These are phyloP conservation scores for Huiozyma sinensis DNA, from an alignment of 805 yeast genomes.

Conservation along the genomic window DNA sequence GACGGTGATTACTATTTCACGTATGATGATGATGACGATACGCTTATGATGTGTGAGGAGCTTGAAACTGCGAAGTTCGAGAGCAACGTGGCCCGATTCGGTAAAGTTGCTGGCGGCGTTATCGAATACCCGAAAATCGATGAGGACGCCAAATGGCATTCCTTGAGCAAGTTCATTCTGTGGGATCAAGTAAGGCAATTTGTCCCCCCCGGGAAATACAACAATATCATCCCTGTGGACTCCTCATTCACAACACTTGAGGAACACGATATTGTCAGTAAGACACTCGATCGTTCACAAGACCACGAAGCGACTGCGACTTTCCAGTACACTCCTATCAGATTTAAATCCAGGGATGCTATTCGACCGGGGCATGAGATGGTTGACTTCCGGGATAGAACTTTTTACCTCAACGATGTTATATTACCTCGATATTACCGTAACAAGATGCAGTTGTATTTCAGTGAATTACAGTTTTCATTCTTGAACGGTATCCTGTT, in stretches of 20 bases:
- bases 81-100: slow-evolving; percentile 1
- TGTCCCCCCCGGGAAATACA: not conserved
- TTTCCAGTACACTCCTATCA: slow-evolving; percentile 16
- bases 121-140: slow-evolving; percentile 16
- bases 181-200: slow-evolving; percentile 10
- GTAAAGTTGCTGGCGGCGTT: slow-evolving; percentile 7
- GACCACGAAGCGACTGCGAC: not conserved
- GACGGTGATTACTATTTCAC: slow-evolving; percentile 6
- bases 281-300: not conserved
- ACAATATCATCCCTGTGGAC: slow-evolving; percentile 14
- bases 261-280: slow-evolving; percentile 9
- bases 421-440: slow-evolving; percentile 19
- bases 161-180: slow-evolving; percentile 7
- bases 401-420: slow-evolving; percentile 42
- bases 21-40: slow-evolving; percentile 10
- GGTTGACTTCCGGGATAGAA: slow-evolving; percentile 44
- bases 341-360: slow-evolving; percentile 24
- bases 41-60: slow-evolving; percentile 11
- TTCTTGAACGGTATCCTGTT: slow-evolving; percentile 40
- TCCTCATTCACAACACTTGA: slow-evolving; percentile 22
- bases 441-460: slow-evolving; percentile 18
- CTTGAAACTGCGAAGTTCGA: slow-evolving; percentile 7
- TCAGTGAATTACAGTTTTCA: slow-evolving; percentile 47
- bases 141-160: slow-evolving; percentile 13
- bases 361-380: slow-evolving; percentile 33